Conservation (phyloP, 768 basidiomycete genomes). For the Mycena rosella region DNA sequence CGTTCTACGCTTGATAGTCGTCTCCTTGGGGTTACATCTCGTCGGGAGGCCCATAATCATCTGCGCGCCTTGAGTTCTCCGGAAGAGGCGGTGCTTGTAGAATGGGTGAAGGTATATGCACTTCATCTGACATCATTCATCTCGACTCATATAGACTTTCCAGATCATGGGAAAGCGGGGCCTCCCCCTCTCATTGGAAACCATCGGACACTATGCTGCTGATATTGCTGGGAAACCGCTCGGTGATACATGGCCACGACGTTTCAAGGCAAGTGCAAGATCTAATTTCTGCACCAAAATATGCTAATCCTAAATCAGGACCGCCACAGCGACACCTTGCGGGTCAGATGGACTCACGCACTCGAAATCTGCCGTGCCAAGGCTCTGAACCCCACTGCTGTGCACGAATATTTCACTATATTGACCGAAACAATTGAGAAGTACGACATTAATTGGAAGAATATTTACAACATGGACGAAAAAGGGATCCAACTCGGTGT, state of each 20-base stretch:
- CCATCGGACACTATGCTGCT: no score
- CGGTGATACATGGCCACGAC: background rate
- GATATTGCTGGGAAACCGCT: background rate
- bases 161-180: background rate
- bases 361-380: background rate
- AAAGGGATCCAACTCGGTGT: constrained; percentile 46
- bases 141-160: background rate
- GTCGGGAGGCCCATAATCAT: background rate
- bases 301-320: background rate
- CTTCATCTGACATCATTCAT: background rate
- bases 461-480: constrained; percentile 50
- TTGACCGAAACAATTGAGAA: constrained; percentile 38
- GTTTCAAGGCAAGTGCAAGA: background rate
- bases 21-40: background rate
- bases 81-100: background rate
- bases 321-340: background rate
- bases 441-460: constrained; percentile 42
- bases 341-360: background rate
- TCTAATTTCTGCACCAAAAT: background rate
- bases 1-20: background rate
- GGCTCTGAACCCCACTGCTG: constrained; percentile 16
- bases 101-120: background rate
- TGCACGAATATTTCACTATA: constrained; percentile 43
- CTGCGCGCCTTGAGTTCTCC: background rate
- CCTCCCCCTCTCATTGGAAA: no score